Base-by-base conservation (phyloP, 139 green algal species). In the Chlamydomonas sphaeroides region DNA sequence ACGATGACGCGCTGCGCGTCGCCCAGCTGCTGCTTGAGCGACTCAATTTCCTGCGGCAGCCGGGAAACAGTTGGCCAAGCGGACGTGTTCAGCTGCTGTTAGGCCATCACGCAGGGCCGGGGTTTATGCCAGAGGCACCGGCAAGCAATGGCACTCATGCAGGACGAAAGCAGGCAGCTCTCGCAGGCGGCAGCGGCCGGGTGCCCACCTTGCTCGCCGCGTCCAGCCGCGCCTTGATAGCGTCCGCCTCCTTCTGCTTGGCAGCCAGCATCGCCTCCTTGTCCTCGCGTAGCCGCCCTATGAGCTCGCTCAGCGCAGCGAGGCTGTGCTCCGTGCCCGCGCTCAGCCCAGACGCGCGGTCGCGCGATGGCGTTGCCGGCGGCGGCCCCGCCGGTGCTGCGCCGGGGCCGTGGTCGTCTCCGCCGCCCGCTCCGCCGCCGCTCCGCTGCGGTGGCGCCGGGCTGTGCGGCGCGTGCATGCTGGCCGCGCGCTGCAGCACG, bases 1-100 rank as follows among this genome's bases (percentile, higher is more conserved):
- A 83, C 76, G 33, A 83, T 83, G 2, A 83, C 76, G 2, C 76
- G 76, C 57, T 83, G 66, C 5, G 76, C 76, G 6, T 83, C 76
- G 20, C 38, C 42, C 18, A 83, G 38, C 63, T 83, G 76, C 76
- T 51, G 32, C 62, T 74, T 73, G 4, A 83, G 63, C n/a, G 45
- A 28, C 42, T 73, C 76, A 8, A 74, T 33, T 14, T 83, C 76
- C 76, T 83, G 71, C 28, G 14, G 30, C 0, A n/a, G n/a, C n/a
- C n/a, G n/a, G n/a, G n/a, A n/a, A n/a, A n/a, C n/a, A n/a, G n/a
- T n/a, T n/a, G n/a, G n/a, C n/a, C n/a, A n/a, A n/a, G n/a, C n/a
- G n/a, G n/a, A n/a, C n/a, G n/a, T n/a, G n/a, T n/a, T n/a, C n/a
- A n/a, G n/a, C n/a, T n/a, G n/a, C n/a, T n/a, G n/a, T n/a, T n/a